These are phyloP conservation scores for Aureoboletus auriporus DNA, from an alignment of 768 basidiomycete species.

Conservation along the genomic window DNA sequence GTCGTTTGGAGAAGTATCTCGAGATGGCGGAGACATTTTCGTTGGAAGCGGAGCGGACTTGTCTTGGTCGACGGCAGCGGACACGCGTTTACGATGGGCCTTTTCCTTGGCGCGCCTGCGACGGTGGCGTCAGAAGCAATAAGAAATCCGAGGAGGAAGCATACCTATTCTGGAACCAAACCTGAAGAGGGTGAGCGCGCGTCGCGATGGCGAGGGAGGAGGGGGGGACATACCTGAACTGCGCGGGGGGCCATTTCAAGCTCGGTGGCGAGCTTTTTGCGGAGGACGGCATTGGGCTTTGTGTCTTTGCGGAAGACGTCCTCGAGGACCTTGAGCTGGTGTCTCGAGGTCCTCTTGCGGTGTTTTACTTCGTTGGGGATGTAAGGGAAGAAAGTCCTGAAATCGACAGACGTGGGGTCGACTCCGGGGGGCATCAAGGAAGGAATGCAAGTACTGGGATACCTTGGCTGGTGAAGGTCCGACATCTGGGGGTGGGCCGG, in stretches of 20 bases:
- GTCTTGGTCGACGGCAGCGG: slow-evolving; percentile 19
- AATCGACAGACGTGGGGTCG: slow-evolving; percentile 68
- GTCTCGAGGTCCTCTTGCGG: slow-evolving; percentile 81
- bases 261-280: slow-evolving; percentile 76
- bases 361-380: slow-evolving; percentile 93
- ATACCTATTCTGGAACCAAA: slow-evolving; percentile 89
- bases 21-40: slow-evolving; percentile 8
- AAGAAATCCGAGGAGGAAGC: slow-evolving; percentile 10
- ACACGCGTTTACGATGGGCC: slow-evolving; percentile 51
- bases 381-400: slow-evolving; percentile 84
- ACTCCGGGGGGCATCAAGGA: slow-evolving; percentile 47
- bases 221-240: slow-evolving; percentile 75
- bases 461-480: slow-evolving; percentile 28
- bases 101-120: slow-evolving; percentile 83
- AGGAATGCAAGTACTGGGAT: slow-evolving; percentile 40
- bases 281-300: slow-evolving; percentile 80
- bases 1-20: slow-evolving; percentile 30
- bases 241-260: slow-evolving; percentile 91
- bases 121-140: slow-evolving; percentile 10
- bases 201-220: slow-evolving; percentile 2
- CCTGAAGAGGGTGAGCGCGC: slow-evolving; percentile 43
- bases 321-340: slow-evolving; percentile 89
- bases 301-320: slow-evolving; percentile 82
- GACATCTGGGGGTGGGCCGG: slow-evolving; percentile 19
- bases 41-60: not conserved